Evolutionary conservation across 2,329 filamentous ascomycete genomes (phyloP), one percentile per base, ranked within the genome.

Genomic region (Kalmusia sp.): DNA sequence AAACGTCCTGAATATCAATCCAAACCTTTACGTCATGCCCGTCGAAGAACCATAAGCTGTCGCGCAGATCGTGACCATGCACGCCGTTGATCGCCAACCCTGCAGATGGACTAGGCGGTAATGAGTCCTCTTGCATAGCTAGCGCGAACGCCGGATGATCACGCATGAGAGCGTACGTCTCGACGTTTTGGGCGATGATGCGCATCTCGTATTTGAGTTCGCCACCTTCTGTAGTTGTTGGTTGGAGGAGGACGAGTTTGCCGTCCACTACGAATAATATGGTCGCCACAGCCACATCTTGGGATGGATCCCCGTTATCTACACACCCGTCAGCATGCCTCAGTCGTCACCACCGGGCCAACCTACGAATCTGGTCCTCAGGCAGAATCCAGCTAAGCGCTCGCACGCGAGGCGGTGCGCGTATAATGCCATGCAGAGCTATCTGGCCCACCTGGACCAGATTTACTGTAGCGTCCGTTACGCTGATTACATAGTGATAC

Each of bases 201-300:
- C 93, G 89, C 95, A 99, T 99, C 69, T 98, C 93, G 69, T 99
- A 99, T 77, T 97, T 98, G 46, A 97, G 82, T 63, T 92, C 89
- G 4, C 91, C 90, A 37, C 89, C 85, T 43, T 91, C 90, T 46
- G 90, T 93, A 4, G 91, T 80, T 0, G 92, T 93, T 1, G 95
- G 93, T 60, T 96, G 92, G 43, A 99, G 82, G 31, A 98, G 79
- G 9, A 98, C 95, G 17, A 99, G 84, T 72, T 99, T 99, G 25
- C 93, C 95, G 69, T 99, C 95, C 2, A 99, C 93, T n/a, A 99
- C 82, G 67, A 99, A 96, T 12, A 99, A 79, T 11, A 99, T 93
- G 0, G 92, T 96, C 6, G 95, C 95, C 49, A 93, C 89, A 11
- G 92, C 89, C 7, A 99, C 95, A 72, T 99, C 95, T 71, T 96